A percentile compares a stretch with the other conserved stretches of the same genome.
phyloP scores from a whole-genome alignment of 2,329 filamentous ascomycete genomes.

The Ophiostoma australiae region DNA sequence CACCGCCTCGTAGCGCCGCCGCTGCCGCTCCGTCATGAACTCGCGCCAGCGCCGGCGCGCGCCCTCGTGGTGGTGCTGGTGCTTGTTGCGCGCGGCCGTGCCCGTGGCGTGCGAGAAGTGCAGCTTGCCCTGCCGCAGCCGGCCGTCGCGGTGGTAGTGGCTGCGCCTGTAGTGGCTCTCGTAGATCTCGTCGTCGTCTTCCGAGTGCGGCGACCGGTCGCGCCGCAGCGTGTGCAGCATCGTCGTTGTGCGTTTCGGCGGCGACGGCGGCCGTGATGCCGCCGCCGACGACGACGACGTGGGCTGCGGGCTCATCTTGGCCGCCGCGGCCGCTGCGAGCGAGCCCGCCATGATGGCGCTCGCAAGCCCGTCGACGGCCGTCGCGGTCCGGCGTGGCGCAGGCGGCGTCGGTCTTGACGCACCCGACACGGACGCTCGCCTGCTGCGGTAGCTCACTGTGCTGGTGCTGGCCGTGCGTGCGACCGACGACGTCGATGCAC shows the following conservation, averaged over 20 bases:
- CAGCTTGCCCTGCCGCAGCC: constrained; percentile 39
- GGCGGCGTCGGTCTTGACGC: not conserved
- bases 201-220: constrained; percentile 40
- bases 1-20: constrained; percentile 77
- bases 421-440: too few species aligned
- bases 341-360: constrained; percentile 72
- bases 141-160: constrained; percentile 33
- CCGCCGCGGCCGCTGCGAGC: constrained; percentile 53
- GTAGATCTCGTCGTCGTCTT: constrained; percentile 35
- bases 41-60: constrained; percentile 73
- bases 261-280: constrained; percentile 9
- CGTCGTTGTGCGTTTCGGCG: constrained; percentile 30
- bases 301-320: not conserved
- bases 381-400: constrained; percentile 14
- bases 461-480: constrained; percentile 11
- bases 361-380: constrained; percentile 59
- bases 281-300: constrained; percentile 40
- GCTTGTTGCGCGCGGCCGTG: constrained; percentile 57
- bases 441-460: not conserved
- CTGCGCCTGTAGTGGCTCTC: constrained; percentile 18
- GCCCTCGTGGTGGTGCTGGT: constrained; percentile 76
- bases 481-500: not conserved
- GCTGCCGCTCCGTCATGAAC: constrained; percentile 63
- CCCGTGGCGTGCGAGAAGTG: constrained; percentile 18
- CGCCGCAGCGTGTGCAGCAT: constrained; percentile 65